Conservation (phyloP, 306 rosid species). For the Vigna mungo region DNA sequence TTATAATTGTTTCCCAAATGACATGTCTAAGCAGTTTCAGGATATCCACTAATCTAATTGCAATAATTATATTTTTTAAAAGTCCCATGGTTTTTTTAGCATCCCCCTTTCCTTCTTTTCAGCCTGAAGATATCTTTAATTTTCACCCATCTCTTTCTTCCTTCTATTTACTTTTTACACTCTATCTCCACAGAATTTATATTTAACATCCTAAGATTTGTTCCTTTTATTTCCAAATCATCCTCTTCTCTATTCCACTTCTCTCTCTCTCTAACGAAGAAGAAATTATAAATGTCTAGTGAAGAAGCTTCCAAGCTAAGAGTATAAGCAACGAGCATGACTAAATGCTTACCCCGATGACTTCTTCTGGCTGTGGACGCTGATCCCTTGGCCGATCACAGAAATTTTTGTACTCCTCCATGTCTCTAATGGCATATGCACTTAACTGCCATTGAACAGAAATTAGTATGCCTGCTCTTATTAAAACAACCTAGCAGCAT, state of each 20-base stretch:
- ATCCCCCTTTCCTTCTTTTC: background rate
- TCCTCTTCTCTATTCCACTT: background rate
- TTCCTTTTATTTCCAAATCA: background rate
- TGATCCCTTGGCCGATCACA: slow-evolving; percentile 97
- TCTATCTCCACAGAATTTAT: background rate
- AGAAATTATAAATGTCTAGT: slow-evolving; percentile 2
- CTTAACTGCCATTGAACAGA: slow-evolving; percentile 63
- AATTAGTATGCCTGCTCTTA: slow-evolving; percentile 36
- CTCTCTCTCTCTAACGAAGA: slow-evolving; percentile 21
- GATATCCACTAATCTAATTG: slow-evolving; percentile 31
- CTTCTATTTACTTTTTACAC: slow-evolving; percentile 7
- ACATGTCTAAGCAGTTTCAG: background rate
- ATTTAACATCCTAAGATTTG: slow-evolving; percentile 18
- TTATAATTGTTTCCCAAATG: slow-evolving; percentile 28
- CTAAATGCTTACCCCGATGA: slow-evolving; percentile 73
- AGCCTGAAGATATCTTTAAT: background rate
- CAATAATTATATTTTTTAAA: background rate
- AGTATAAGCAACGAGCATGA: slow-evolving; percentile 25
- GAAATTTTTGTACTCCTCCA: slow-evolving; percentile 93
- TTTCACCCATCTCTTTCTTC: slow-evolving; percentile 10
- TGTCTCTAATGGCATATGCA: slow-evolving; percentile 91
- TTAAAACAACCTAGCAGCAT: slow-evolving; percentile 12
- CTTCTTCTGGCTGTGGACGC: slow-evolving; percentile 96
- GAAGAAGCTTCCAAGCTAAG: slow-evolving; percentile 27
- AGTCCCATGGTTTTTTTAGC: background rate